Base-by-base conservation (phyloP, 805 yeast genomes). In the Schwanniomyces occidentalis region DNA sequence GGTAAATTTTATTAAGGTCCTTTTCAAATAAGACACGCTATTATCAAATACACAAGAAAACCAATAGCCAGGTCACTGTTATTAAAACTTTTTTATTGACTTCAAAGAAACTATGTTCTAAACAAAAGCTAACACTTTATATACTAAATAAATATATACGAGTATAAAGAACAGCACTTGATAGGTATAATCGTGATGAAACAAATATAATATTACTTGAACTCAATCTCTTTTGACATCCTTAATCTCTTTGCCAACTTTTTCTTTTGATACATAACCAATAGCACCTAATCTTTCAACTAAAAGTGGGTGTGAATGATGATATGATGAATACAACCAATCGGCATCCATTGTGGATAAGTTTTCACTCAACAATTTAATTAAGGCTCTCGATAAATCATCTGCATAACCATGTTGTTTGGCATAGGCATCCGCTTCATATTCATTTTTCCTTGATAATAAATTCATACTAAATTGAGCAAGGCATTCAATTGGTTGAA, bases 401-500 rank as follows among this genome's bases (percentile, higher is more conserved):
- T 73, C 68, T 6, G 85, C 71, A 56, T 80, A 81, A 16, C 95
- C 95, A 47, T 80, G 75, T 31, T 73, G 68, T 37, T 79, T 80
- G 12, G 98, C 96, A 57, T 75, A 89, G 42, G 73, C 79, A 59
- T 91, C 99, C 12, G 99, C 98, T 64, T 93, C 88, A 54, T 82
- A 93, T 65, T 93, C 99, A 49, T 84, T 85, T 48, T 79, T 77
- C 75, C 99, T 85, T 6, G 90, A 78, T 39, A 89, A 58, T 32
- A 79, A 61, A 56, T 87, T 84, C 73, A 77, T 74, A 14, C 65
- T 63, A 49, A 88, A 88, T 42, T 79, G 76, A 55, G 84, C 58
- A 15, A 78, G 56, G 43, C 85, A 76, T 52, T 84, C 89, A 28
- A 88, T 50, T 8, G 99, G 98, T 37, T 80, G 75, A 49, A 85